Conservation (phyloP, 805 yeast species). For the Yamadazyma kitorensis region DNA sequence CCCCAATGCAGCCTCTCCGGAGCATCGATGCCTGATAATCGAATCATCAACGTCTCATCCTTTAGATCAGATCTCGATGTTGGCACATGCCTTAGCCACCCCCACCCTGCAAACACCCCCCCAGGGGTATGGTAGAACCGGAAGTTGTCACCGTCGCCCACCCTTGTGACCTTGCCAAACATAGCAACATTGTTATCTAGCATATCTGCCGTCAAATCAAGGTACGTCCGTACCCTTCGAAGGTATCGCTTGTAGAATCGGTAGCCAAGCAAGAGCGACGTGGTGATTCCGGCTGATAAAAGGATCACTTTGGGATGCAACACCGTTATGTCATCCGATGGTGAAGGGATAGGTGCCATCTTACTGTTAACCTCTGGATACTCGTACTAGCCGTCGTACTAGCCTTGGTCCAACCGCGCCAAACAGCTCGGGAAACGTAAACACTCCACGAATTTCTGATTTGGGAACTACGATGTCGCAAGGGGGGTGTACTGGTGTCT, state of each 20-base stretch:
- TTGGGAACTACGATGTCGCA: too few species aligned
- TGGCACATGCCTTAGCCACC: conserved; percentile 78
- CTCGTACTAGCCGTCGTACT: too few species aligned
- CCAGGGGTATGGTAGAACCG: conserved; percentile 94
- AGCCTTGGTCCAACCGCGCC: too few species aligned
- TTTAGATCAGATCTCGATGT: conserved; percentile 43
- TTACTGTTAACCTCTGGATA: not conserved
- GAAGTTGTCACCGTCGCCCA: conserved; percentile 95
- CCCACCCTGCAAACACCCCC: conserved; percentile 87
- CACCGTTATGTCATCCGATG: conserved; percentile 17
- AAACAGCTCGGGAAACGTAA: too few species aligned
- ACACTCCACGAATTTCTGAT: too few species aligned
- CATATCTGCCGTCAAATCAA: conserved; percentile 36
- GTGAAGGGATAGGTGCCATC: conserved; percentile 8
- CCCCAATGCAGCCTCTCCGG: conserved; percentile 97
- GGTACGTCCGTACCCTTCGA: conserved; percentile 31
- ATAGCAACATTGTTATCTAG: conserved; percentile 26
- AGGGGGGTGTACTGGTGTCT: too few species aligned
- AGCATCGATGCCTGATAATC: conserved; percentile 94
- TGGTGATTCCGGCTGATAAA: conserved; percentile 33
- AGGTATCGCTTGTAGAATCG: conserved; percentile 32
- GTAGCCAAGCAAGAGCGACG: conserved; percentile 25
- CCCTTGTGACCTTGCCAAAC: conserved; percentile 78
- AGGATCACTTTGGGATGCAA: conserved; percentile 40
- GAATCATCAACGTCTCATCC: conserved; percentile 70